phyloP scores from a whole-genome alignment of 805 yeast species.

The Lachancea meyersii region DNA sequence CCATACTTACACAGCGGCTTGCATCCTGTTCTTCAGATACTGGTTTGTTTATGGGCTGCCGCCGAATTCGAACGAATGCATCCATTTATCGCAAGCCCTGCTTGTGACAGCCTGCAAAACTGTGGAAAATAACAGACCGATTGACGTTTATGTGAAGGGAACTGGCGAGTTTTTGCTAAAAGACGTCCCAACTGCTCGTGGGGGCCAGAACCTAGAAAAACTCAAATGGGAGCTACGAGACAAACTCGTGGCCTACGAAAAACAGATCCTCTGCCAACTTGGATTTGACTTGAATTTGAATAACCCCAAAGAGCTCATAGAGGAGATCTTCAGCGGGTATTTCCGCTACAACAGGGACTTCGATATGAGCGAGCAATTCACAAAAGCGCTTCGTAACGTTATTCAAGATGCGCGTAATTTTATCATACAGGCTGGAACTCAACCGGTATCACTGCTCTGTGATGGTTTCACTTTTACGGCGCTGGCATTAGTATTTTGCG shows the following conservation, averaged over 20 bases:
- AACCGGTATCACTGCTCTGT: conserved; percentile 32
- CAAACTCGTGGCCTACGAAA: conserved; percentile 30
- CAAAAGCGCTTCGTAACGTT: conserved; percentile 26
- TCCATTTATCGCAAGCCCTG: conserved; percentile 30
- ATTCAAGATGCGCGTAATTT: conserved; percentile 31
- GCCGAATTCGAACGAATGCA: conserved; percentile 24
- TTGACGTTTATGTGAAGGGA: conserved; percentile 31
- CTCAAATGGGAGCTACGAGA: conserved; percentile 35
- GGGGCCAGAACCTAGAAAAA: conserved; percentile 29
- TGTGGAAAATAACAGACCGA: conserved; percentile 34
- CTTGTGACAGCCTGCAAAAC: conserved; percentile 34
- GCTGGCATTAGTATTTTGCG: conserved; percentile 28
- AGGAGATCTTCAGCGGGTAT: conserved; percentile 31
- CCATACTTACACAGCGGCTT: conserved; percentile 33
- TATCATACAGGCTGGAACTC: conserved; percentile 33
- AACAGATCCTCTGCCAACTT: conserved; percentile 26
- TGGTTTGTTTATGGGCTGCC: conserved; percentile 32
- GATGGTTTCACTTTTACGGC: conserved; percentile 31
- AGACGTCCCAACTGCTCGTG: conserved; percentile 15
- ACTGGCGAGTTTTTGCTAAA: conserved; percentile 28
- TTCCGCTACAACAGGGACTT: conserved; percentile 29
- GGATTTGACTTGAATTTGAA: conserved; percentile 32
- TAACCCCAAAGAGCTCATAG: conserved; percentile 33
- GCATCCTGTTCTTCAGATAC: conserved; percentile 31
- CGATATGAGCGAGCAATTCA: conserved; percentile 26